Base-by-base conservation (phyloP, 441 rosid species). In the Euphorbia celastroides region DNA sequence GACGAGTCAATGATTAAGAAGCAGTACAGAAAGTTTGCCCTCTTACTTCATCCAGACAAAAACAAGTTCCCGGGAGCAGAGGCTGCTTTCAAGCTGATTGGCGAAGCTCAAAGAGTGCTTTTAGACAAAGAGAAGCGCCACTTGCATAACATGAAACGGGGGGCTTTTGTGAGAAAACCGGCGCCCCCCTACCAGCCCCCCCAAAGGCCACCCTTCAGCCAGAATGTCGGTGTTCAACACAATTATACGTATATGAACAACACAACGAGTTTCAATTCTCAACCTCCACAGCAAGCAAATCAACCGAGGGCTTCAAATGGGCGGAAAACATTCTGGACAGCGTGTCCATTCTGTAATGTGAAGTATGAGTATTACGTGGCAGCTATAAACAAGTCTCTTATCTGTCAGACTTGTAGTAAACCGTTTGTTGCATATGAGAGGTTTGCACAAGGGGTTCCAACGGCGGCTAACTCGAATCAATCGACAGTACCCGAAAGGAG, bases 61-160 rank as follows among this genome's bases (percentile, higher is more conserved):
- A 94, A 88, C 75, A 82, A 84, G 71, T 83, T 91, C 68, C 88
- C 97, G 57, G 97, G 99, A 19, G 96, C 99, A 9, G 99, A 94
- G 79, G 79, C 91, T 74, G 99, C 99, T 59, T 94, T 91, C 74
- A 89, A 94, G 79, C 74, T 80, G 69, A 80, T 91, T 66, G 96
- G 89, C 32, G 96, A 94, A 72, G 99, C 99, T 55, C 91, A 86
- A 67, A 83, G 85, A 60, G 74, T 88, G 65, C 99, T 94, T 57
- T 79, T 84, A 75, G 96, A 91, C 74, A 75, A 74, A 61, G 80
- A 72, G 41, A 81, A 78, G 72, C 78, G 99, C 75, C 79, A 80
- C 38, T 5, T 75, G 61, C 85, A 84, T 81, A 96, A 94, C 72
- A 61, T 74, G 72, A 86, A 77, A 66, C 81, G 83, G 5, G 79